phyloP scores from a whole-genome alignment of 2,329 filamentous ascomycete genomes.

The Ceratocystis lukuohia region DNA sequence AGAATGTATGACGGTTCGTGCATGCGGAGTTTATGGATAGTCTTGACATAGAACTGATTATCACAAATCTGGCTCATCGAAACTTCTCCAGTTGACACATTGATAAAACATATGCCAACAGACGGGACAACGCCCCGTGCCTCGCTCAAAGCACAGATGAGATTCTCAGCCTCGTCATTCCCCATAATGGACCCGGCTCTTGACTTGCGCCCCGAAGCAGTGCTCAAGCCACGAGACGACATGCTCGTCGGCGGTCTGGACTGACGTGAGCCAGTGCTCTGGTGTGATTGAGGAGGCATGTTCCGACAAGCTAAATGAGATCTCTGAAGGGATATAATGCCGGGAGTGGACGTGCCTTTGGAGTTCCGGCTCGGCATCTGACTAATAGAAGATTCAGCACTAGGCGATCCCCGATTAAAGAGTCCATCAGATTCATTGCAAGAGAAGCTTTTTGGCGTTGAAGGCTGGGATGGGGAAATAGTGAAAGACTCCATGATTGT shows the following conservation, averaged over 20 bases:
- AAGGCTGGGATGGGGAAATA: constrained; percentile 8
- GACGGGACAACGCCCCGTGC: constrained; percentile 75
- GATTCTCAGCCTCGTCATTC: constrained; percentile 46
- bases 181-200: constrained; percentile 30
- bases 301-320: not conserved
- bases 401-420: constrained; percentile 3
- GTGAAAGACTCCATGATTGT: constrained; percentile 2
- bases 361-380: constrained; percentile 15
- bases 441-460: not conserved
- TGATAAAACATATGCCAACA: constrained; percentile 76
- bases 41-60: constrained; percentile 80
- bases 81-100: constrained; percentile 71
- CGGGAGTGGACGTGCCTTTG: constrained; percentile 12
- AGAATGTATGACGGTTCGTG: constrained; percentile 69
- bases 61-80: constrained; percentile 85
- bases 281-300: not conserved
- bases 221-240: constrained; percentile 26
- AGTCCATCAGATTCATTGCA: not conserved
- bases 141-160: constrained; percentile 81
- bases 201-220: constrained; percentile 34
- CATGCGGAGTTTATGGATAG: constrained; percentile 72
- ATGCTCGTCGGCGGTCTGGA: constrained; percentile 17
- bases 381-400: constrained; percentile 17
- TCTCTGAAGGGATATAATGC: not conserved
- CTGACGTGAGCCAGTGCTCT: constrained; percentile 4